Evolutionary conservation across 2,329 filamentous ascomycete species (phyloP).

Genomic region (Gliomastix tumulicola): DNA sequence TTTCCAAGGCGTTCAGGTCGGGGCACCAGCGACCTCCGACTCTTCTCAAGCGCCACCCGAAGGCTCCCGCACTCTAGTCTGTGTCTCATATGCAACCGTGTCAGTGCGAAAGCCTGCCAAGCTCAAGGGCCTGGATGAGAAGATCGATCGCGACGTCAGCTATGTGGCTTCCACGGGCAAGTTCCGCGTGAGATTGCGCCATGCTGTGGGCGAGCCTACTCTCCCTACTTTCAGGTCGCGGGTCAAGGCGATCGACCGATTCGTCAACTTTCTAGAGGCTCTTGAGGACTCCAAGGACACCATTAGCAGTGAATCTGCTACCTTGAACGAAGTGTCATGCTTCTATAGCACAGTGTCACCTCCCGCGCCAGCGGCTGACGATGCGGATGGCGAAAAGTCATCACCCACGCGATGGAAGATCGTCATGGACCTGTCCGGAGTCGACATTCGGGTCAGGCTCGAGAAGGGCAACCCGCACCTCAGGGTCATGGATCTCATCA

Average conservation of each 20-base stretch:
- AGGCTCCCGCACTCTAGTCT: constrained; percentile 17
- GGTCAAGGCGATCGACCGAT: constrained; percentile 60
- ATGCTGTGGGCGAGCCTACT: constrained; percentile 50
- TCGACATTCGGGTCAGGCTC: constrained; percentile 51
- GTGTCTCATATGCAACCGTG: constrained; percentile 46
- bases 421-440: constrained; percentile 47
- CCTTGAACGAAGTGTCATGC: constrained; percentile 58
- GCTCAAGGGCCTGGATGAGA: constrained; percentile 46
- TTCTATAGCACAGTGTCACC: no score
- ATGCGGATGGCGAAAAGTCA: constrained; percentile 13
- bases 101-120: constrained; percentile 44
- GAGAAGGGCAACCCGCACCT: constrained; percentile 61
- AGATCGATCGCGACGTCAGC: constrained; percentile 53
- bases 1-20: constrained; percentile 39
- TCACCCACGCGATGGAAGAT: constrained; percentile 36
- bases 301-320: constrained; percentile 51
- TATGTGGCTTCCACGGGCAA: constrained; percentile 54
- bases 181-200: constrained; percentile 55
- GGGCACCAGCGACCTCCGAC: neutral
- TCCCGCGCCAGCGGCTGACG: no score
- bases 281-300: constrained; percentile 49
- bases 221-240: constrained; percentile 52
- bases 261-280: constrained; percentile 63
- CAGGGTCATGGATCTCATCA: constrained; percentile 52
- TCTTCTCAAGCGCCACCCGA: no score